Evolutionary conservation across 306 rosid genomes (phyloP), one percentile per base, ranked within the genome.

Genomic region (Senna tora): DNA sequence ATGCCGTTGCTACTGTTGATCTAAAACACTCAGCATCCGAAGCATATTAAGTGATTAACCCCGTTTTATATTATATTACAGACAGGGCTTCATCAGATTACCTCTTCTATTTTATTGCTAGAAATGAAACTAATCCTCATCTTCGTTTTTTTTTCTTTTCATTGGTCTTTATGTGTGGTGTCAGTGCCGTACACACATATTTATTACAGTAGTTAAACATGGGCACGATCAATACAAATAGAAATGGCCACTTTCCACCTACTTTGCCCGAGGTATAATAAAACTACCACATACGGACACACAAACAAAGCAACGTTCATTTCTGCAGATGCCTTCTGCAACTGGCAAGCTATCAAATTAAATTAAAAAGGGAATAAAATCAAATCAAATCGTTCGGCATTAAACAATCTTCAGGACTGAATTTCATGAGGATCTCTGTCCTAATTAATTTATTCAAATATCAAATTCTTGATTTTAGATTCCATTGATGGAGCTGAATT

Each of bases 291-390:
- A 56, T 56, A 45, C 17, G 55, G 41, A n/a, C 51, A 34, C 54
- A 59, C 13, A 36, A 71, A 75, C 86, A 84, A 71, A 72, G 69
- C 84, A 86, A 86, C 95, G 95, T 82, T 86, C 89, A 74, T 63
- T 74, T 82, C 74, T 65, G 82, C 89, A 82, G 80, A 59, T 21
- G 11, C 68, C 43, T 71, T 71, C 81, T 4, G 39, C 39, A 36
- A 7, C 39, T 25, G 30, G 30, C 30, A 25, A 3, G 3, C 30
- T 25, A 25, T 25, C 3, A 3, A 25, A 25, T 25, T 25, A 25
- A 25, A 25, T 25, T 25, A 25, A 25, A 51, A 67, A 16, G 3
- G 63, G 42, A 65, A 42, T 32, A 56, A 57, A 32, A 70, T 55
- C 42, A 34, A 65, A 42, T 32, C 49, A 57, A 32, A 70, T 55